These are phyloP conservation scores for Tulasnella sp. DNA, from an alignment of 768 basidiomycete genomes.

Conservation along the genomic window DNA sequence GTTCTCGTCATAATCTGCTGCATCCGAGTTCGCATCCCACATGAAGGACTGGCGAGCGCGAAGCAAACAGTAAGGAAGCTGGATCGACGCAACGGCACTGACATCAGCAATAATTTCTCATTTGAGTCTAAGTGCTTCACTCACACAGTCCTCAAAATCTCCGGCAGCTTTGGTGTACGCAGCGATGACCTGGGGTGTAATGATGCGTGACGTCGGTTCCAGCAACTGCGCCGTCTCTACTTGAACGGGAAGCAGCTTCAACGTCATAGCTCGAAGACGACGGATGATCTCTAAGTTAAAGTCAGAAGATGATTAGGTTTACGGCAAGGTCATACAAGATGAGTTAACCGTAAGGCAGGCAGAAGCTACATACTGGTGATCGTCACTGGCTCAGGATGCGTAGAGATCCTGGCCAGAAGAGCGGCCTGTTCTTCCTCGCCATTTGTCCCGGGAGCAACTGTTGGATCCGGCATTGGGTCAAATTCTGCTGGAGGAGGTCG, in stretches of 20 bases:
- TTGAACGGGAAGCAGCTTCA: conserved; percentile 68
- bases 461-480: too few species aligned
- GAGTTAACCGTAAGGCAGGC: neutral
- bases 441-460: neutral
- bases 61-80: conserved; percentile 77
- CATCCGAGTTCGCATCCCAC: conserved; percentile 67
- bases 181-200: conserved; percentile 61
- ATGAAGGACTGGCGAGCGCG: conserved; percentile 70
- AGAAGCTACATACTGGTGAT: conserved; percentile 50
- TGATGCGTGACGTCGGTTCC: conserved; percentile 70
- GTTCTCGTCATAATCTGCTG: conserved; percentile 83
- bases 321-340: neutral
- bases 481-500: too few species aligned
- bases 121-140: conserved; percentile 20
- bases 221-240: conserved; percentile 54
- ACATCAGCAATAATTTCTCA: neutral
- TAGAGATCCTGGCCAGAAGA: conserved; percentile 35
- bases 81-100: neutral
- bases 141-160: conserved; percentile 74
- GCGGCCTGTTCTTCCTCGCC: conserved; percentile 34
- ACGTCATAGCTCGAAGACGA: conserved; percentile 63
- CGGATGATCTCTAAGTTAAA: conserved; percentile 56
- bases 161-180: conserved; percentile 75
- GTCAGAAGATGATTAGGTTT: neutral
- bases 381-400: conserved; percentile 55